Evolutionary conservation across 805 yeast species (phyloP).

Genomic region (Saturnispora dispora): DNA sequence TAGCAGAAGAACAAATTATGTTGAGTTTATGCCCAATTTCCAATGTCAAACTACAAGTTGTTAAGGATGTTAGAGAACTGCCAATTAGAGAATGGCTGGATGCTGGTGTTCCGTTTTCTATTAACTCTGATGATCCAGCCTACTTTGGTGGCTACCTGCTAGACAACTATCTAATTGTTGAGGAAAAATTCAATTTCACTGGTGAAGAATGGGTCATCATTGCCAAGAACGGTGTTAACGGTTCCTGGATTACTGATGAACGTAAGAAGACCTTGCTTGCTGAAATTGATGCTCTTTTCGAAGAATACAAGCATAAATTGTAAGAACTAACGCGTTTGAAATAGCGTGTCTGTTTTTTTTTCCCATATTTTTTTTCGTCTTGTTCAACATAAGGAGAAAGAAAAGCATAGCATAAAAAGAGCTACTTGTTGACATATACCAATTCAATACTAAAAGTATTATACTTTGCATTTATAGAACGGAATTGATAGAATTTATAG

Average conservation of each 20-base stretch:
- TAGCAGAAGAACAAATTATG: slow-evolving; percentile 48
- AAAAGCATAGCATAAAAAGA: background rate
- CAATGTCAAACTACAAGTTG: slow-evolving; percentile 68
- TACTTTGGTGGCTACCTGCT: slow-evolving; percentile 80
- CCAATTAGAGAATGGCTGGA: slow-evolving; percentile 59
- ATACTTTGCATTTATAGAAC: background rate
- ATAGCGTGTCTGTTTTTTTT: background rate
- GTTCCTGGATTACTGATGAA: slow-evolving; percentile 60
- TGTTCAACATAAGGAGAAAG: background rate
- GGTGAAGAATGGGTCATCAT: slow-evolving; percentile 52
- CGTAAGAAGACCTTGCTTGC: slow-evolving; percentile 41
- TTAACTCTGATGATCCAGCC: slow-evolving; percentile 75
- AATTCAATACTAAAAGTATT: background rate
- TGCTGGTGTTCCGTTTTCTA: slow-evolving; percentile 56
- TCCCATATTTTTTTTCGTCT: background rate
- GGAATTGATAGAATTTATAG: background rate
- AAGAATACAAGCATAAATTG: slow-evolving; percentile 17
- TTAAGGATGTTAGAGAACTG: slow-evolving; percentile 53
- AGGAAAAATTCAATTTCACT: slow-evolving; percentile 54
- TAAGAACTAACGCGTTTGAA: background rate
- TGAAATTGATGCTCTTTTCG: slow-evolving; percentile 35
- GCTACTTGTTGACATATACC: background rate
- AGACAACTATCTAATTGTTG: slow-evolving; percentile 64
- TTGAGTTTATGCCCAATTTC: slow-evolving; percentile 72
- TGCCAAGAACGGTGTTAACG: slow-evolving; percentile 57